Conservation (phyloP, 2,329 filamentous ascomycete genomes). For the Pyrenophora graminea region DNA sequence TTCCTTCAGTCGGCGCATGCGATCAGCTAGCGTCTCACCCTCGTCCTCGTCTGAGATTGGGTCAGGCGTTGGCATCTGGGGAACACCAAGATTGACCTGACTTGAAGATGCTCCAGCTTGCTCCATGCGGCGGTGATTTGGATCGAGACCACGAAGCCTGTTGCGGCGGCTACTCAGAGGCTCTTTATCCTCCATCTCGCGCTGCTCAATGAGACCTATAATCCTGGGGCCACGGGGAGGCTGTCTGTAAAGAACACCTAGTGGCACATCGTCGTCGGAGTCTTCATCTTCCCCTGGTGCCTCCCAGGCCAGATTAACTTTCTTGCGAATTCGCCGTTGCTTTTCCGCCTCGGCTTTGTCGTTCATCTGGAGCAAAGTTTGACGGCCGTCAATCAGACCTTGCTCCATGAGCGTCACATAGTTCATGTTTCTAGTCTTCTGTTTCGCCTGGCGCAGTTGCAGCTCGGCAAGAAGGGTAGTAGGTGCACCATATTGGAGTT, state of each 20-base stretch:
- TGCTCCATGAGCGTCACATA: slow-evolving; percentile 66
- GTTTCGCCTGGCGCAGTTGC: slow-evolving; percentile 85
- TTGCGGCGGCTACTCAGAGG: slow-evolving; percentile 78
- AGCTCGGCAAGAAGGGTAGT: slow-evolving; percentile 92
- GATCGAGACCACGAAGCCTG: slow-evolving; percentile 67
- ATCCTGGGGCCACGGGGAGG: slow-evolving; percentile 64
- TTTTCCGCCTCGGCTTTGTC: slow-evolving; percentile 85
- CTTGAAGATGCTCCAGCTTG: slow-evolving; percentile 26
- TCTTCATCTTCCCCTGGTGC: slow-evolving; percentile 57
- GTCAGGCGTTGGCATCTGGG: slow-evolving; percentile 34
- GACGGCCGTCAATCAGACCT: slow-evolving; percentile 69
- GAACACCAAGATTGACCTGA: slow-evolving; percentile 33
- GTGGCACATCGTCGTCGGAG: slow-evolving; percentile 78
- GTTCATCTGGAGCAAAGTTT: slow-evolving; percentile 87
- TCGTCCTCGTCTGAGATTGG: slow-evolving; percentile 47
- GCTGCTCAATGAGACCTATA: slow-evolving; percentile 75
- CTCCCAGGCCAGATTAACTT: slow-evolving; percentile 90
- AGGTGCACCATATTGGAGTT: slow-evolving; percentile 69
- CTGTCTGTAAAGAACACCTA: slow-evolving; percentile 73
- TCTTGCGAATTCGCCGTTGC: slow-evolving; percentile 72
- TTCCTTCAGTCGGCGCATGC: slow-evolving; percentile 67
- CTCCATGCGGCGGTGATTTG: slow-evolving; percentile 27
- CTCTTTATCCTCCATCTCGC: slow-evolving; percentile 89
- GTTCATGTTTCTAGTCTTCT: slow-evolving; percentile 77
- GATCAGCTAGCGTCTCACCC: slow-evolving; percentile 69